Base-by-base conservation (phyloP, 345 rosid genomes). In the Bretschneidera sinensis region DNA sequence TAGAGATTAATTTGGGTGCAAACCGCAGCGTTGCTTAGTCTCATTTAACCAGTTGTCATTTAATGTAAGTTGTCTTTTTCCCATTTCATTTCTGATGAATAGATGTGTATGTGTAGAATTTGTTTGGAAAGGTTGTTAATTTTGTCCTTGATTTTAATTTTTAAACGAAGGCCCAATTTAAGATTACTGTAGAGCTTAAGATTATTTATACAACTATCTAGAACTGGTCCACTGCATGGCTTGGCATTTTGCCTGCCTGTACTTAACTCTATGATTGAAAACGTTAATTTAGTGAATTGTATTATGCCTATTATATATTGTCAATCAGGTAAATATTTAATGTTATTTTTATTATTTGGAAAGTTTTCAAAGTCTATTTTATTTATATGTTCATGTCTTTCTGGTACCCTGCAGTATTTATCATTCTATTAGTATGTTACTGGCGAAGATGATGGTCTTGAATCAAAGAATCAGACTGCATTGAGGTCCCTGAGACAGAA, bases 1-100 rank as follows among this genome's bases (percentile, higher is more conserved):
- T 65, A 34, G 85, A 80, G 76, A 59, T 84, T 59, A 83, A 72
- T 60, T 19, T 72, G 61, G 77, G 81, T 33, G 81, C 80, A 34
- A 82, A 76, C 70, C 56, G 75, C 69, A 71, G 73, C 79, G 69
- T 80, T 60, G 71, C 79, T 68, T 79, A 60, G 67, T 65, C 45
- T 39, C 45, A 39, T 5, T 39, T 39, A 1, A 39, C 10, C 45
- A 39, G 45, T 5, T 39, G 9, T 14, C 45, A 39, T 39, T 13
- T 39, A 39, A 39, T 1, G 82, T 79, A 59, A 74, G 87, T 70
- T 31, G 15, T 63, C 31, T 17, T 45, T 2, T 19, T 8, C 20
- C 13, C 14, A 17, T 51, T 22, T n/a, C n/a, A n/a, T n/a, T n/a
- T 20, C 28, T 49, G n/a, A 39, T 43, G 21, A 50, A 62, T 55